Conservation (phyloP, 2,329 filamentous ascomycete species). For the Diaporthe sp. region DNA sequence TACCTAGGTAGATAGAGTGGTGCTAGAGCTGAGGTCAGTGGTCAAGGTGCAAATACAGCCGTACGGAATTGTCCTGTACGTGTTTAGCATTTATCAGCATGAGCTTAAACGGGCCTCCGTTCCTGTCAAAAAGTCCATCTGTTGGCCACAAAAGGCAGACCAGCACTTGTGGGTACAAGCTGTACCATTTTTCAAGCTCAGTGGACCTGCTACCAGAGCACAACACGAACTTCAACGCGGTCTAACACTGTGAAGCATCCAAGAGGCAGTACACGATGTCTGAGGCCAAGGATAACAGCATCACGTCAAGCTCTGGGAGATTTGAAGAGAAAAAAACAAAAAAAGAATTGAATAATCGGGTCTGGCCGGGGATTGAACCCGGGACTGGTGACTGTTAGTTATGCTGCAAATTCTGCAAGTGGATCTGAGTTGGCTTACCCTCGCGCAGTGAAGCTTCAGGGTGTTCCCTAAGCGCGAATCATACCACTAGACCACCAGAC, state of each 20-base stretch:
- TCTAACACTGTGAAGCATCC: not conserved
- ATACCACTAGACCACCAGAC: constrained; percentile 31
- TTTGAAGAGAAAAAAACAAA: not conserved
- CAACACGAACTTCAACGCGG: no score
- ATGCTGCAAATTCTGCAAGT: constrained; percentile 9
- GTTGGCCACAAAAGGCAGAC: not conserved
- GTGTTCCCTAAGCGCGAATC: constrained; percentile 29
- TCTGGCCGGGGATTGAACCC: constrained; percentile 37
- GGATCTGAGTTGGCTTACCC: constrained; percentile 23
- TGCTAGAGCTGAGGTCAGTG: not conserved
- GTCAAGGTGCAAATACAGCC: not conserved
- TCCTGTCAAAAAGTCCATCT: not conserved
- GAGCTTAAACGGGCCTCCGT: not conserved
- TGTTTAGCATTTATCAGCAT: not conserved
- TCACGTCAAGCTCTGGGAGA: not conserved
- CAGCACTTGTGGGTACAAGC: no score
- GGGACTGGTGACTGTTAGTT: constrained; percentile 21
- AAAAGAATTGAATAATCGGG: not conserved
- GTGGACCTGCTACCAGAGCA: not conserved
- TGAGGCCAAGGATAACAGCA: not conserved
- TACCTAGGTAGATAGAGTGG: not conserved
- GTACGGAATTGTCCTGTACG: not conserved
- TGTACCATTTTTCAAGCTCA: not conserved
- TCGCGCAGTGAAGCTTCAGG: constrained; percentile 25
- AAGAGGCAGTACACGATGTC: not conserved